Evolutionary conservation across 2,329 filamentous ascomycete genomes (phyloP).

Genomic region (Huntiella abstrusa): DNA sequence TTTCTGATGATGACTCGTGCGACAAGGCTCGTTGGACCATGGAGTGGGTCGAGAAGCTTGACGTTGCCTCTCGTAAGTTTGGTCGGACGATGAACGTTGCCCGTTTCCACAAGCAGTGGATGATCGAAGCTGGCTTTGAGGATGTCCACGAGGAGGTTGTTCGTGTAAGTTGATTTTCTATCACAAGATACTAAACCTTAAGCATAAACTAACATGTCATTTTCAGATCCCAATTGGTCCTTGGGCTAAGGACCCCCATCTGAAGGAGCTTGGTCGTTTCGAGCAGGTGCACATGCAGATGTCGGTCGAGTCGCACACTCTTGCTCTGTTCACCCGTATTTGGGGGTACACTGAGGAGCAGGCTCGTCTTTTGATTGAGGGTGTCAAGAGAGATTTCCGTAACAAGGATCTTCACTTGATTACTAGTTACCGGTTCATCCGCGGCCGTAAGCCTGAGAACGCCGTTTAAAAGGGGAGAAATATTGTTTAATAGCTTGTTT

Average conservation of each 20-base stretch:
- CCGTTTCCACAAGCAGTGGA: conserved; percentile 20
- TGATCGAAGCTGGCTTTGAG: conserved; percentile 21
- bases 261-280: conserved; percentile 21
- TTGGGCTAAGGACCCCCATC: conserved; percentile 20
- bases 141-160: conserved; percentile 18
- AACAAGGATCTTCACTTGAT: conserved; percentile 19
- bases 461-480: background rate
- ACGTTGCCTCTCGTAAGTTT: conserved; percentile 19
- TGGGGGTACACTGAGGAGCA: conserved; percentile 23
- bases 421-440: conserved; percentile 19
- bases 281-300: conserved; percentile 24
- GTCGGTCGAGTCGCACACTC: conserved; percentile 24
- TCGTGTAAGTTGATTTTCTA: conserved; percentile 14
- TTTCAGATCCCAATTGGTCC: conserved; percentile 22
- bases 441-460: conserved; percentile 13
- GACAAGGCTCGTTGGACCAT: conserved; percentile 21
- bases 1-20: conserved; percentile 22
- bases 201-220: background rate
- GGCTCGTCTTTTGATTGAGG: conserved; percentile 23
- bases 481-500: too few relatives aligned
- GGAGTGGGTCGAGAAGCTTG: conserved; percentile 22
- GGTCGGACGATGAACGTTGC: conserved; percentile 23
- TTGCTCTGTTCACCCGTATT: conserved; percentile 22
- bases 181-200: background rate
- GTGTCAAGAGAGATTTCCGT: conserved; percentile 22